Evolutionary conservation across 2,329 filamentous ascomycete genomes (phyloP), one percentile per base, ranked within the genome.

Genomic region (Geosmithia morbida): DNA sequence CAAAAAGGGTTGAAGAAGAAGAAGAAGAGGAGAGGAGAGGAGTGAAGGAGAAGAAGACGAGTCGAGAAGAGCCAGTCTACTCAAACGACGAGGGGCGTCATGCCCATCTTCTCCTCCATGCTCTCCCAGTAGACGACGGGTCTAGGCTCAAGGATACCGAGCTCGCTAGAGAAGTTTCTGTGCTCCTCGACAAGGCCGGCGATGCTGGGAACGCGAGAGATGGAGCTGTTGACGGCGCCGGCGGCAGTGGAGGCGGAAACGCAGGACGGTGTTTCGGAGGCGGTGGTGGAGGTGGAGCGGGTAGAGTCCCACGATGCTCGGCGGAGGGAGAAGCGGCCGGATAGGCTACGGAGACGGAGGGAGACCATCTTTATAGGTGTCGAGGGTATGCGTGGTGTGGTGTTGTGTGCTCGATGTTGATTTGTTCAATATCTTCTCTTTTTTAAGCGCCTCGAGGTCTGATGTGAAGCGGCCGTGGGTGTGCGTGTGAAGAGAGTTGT

Each of bases 51-150:
- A 37, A 37, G 11, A 37, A 37, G 11, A 13, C 11, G 13, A 13
- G 5, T 11, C 39, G 13, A 18, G 39, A 41, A 16, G 22, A 26
- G 4, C 22, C 22, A 26, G 22, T 8, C 22, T 8, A 26, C 22
- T 26, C 8, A 37, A 37, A 37, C 11, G 33, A 37, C 33, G 13
- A 37, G 33, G 11, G 33, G 33, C 33, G 14, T 7, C 33, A 37
- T 63, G 42, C 66, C 64, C 58, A 80, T 77, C 46, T 75, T 68
- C 64, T 80, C 77, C 61, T 81, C 77, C 44, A 81, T 60, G 40
- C 78, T 75, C 52, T 73, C 75, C 71, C 77, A 81, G 62, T 79
- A 80, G 47, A 79, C 74, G 37, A 79, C 68, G 11, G 78, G 78
- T 42, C 78, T 64, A 2, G 78, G 78, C 61, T 82, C 78, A 22